phyloP scores from a whole-genome alignment of 805 yeast species.

The Pichia nakasei region DNA sequence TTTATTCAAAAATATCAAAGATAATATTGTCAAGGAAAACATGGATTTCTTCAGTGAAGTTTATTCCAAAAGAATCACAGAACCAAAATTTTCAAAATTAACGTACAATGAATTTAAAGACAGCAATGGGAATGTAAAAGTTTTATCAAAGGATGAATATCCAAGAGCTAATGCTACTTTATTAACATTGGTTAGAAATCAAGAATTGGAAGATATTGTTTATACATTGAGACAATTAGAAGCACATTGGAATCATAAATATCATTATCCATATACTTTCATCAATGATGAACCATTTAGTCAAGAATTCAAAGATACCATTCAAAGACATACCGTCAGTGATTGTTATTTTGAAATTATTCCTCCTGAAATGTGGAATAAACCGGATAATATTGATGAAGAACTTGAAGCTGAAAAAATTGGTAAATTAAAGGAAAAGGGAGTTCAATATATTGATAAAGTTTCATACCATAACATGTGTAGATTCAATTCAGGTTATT shows the following conservation, averaged over 20 bases:
- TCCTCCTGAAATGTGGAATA: constrained; percentile 41
- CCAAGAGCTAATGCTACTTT: constrained; percentile 64
- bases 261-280: constrained; percentile 88
- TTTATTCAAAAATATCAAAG: constrained; percentile 17
- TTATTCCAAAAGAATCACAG: constrained; percentile 26
- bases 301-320: constrained; percentile 57
- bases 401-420: constrained; percentile 31
- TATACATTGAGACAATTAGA: constrained; percentile 57
- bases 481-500: constrained; percentile 63
- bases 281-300: constrained; percentile 76
- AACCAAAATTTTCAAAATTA: constrained; percentile 26
- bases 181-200: constrained; percentile 64
- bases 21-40: constrained; percentile 24
- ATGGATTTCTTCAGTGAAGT: constrained; percentile 29
- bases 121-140: constrained; percentile 20
- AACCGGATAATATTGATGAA: constrained; percentile 37
- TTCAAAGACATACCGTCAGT: constrained; percentile 40
- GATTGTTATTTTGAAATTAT: constrained; percentile 44
- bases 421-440: constrained; percentile 28
- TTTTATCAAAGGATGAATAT: constrained; percentile 24
- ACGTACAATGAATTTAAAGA: constrained; percentile 24
- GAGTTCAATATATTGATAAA: constrained; percentile 53
- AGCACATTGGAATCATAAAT: constrained; percentile 61
- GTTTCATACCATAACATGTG: constrained; percentile 78
- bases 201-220: constrained; percentile 47